A percentile compares a stretch with the other conserved stretches of the same genome.
Conservation (phyloP, 202 grass and related monocot species). For the Eragrostis tef region DNA sequence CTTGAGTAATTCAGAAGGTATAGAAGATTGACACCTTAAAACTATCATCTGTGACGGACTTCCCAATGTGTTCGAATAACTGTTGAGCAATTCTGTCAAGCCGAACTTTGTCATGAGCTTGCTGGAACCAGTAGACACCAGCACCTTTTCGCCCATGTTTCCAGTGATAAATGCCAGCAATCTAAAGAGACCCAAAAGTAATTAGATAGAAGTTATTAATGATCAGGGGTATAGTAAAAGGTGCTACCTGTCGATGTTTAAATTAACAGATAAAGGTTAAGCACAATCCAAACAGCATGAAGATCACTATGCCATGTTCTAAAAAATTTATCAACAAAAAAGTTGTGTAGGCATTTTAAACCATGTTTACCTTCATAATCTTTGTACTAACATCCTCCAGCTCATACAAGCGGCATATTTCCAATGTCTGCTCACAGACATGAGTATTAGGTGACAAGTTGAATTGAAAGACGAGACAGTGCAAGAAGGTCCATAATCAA, state of each 20-base stretch:
- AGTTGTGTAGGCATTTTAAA: slow-evolving; percentile 27
- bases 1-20: slow-evolving; percentile 34
- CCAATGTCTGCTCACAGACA: slow-evolving; percentile 79
- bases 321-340: background rate
- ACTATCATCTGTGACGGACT: slow-evolving; percentile 81
- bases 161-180: slow-evolving; percentile 88
- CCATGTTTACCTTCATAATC: slow-evolving; percentile 86
- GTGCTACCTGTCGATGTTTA: background rate
- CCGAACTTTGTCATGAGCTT: slow-evolving; percentile 71
- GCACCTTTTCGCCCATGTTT: slow-evolving; percentile 89
- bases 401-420: slow-evolving; percentile 89
- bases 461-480: slow-evolving; percentile 5
- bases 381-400: slow-evolving; percentile 73
- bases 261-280: slow-evolving; percentile 29
- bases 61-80: slow-evolving; percentile 83
- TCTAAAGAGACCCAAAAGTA: slow-evolving; percentile 49
- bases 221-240: slow-evolving; percentile 4
- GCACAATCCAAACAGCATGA: slow-evolving; percentile 32
- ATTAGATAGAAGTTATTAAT: slow-evolving; percentile 21
- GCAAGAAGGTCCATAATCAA: slow-evolving; percentile 29
- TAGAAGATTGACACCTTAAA: slow-evolving; percentile 69
- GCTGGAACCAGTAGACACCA: slow-evolving; percentile 95
- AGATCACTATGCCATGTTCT: background rate
- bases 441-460: slow-evolving; percentile 29
- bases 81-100: slow-evolving; percentile 93